Conservation (phyloP, 192 early-diverging fungal genomes). For the Glomus cerebriforme region DNA sequence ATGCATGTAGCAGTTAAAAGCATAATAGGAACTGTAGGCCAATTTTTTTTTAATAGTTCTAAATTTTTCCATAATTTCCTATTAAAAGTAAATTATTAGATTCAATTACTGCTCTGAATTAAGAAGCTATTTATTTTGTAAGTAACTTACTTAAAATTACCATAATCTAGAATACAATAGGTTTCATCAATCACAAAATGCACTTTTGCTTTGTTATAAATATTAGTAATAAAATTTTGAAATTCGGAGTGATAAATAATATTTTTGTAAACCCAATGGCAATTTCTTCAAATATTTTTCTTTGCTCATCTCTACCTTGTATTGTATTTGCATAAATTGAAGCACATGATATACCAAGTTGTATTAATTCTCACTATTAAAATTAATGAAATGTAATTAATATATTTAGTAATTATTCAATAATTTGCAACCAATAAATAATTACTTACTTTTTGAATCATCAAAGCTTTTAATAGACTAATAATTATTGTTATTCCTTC, state of each 20-base stretch:
- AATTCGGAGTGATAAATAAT: not conserved
- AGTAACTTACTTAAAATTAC: not conserved
- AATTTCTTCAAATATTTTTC: conserved; percentile 11
- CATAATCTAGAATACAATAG: not conserved
- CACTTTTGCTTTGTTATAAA: not conserved
- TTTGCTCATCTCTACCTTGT: not conserved
- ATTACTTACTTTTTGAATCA: not conserved
- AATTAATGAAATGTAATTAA: not conserved
- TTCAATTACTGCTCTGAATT: not conserved
- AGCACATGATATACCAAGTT: not conserved
- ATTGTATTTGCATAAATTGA: not conserved
- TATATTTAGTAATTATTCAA: not conserved
- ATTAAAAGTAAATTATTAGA: not conserved
- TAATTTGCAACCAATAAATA: not conserved
- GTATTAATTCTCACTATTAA: not conserved
- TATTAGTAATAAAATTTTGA: not conserved
- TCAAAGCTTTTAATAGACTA: not conserved
- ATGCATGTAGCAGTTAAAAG: not conserved
- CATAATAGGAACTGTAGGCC: not conserved
- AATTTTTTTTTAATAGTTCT: not conserved
- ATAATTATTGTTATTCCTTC: not conserved
- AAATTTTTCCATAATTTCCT: not conserved
- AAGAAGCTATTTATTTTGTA: not conserved
- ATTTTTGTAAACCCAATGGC: not conserved
- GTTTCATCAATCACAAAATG: not conserved